Evolutionary conservation across 2,329 filamentous ascomycete genomes (phyloP), one percentile per base, ranked within the genome.

Genomic region (Hymenoscyphus albidus): DNA sequence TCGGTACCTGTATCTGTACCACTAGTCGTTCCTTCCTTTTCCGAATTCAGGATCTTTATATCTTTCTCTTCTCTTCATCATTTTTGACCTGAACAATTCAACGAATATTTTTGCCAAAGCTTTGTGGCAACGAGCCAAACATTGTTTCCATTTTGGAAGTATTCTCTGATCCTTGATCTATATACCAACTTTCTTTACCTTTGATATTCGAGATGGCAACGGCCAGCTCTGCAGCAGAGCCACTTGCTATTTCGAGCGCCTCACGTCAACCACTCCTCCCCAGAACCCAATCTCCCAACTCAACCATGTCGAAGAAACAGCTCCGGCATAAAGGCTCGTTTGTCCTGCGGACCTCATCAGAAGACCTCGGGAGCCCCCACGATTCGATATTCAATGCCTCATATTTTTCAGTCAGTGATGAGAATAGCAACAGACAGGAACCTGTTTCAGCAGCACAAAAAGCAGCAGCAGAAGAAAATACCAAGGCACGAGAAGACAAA

Each of bases 371-470:
- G 2, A 79, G 77, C 66, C 69, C 74, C 2, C 76, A 77, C 62
- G 70, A 71, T 56, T 78, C 77, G 16, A 72, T 79, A 35, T 78
- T 72, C 67, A 76, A 78, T 65, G 77, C 77, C 38, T 68, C 70
- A n/a, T 76, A 71, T 63, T 67, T 77, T 31, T 78, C 78, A 1
- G 74, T 73, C 58, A 74, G 72, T 59, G 73, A 74, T 14, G 72
- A 72, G 6, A 72, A 65, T 51, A 58, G 56, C 16, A 62, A 70
- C 51, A 66, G 65, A 62, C 62, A 66, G 18, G 68, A 72, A 27
- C 51, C 66, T 1, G 27, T 62, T 40, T 61, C 65, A 39, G 64
- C 40, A 31, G 64, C 59, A 5, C 35, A 58, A 55, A 54, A n/a
- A 18, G 16, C 5, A 56, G 32, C 22, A 2, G 70, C 68, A 35